Percentiles rank a stretch among this genome's conserved stretches.
phyloP scores from a whole-genome alignment of 2,329 filamentous ascomycete genomes.

The Pestalotiopsis sp. region DNA sequence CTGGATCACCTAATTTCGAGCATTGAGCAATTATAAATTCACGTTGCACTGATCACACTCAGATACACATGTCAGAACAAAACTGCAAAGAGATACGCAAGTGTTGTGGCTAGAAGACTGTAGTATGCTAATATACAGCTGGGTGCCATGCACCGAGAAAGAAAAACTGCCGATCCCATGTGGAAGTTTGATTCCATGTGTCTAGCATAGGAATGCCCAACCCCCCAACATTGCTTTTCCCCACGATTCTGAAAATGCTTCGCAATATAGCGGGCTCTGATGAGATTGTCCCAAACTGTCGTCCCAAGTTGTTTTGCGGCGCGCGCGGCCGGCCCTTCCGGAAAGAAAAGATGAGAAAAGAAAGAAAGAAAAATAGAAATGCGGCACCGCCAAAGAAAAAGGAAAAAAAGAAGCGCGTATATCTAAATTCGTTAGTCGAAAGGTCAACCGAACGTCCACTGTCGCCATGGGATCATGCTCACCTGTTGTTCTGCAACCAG shows the following conservation, averaged over 20 bases:
- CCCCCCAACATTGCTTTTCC: neutral
- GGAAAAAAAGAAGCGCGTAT: neutral
- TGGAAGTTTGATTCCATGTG: neutral
- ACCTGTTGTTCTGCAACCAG: neutral
- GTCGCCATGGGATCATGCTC: neutral
- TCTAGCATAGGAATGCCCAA: neutral
- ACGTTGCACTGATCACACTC: neutral
- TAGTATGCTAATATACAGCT: conserved; percentile 2
- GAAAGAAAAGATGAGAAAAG: neutral
- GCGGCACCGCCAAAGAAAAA: neutral
- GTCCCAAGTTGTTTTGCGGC: neutral
- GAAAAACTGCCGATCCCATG: neutral
- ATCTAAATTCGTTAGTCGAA: neutral
- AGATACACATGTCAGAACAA: neutral
- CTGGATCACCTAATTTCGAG: conserved; percentile 56
- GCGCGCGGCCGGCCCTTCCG: neutral
- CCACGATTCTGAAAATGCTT: neutral
- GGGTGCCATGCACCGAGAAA: neutral
- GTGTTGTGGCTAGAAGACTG: neutral
- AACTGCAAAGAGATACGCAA: neutral
- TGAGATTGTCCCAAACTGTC: neutral
- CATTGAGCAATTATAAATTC: conserved; percentile 60
- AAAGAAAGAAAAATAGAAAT: neutral
- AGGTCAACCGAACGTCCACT: neutral
- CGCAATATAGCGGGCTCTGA: neutral